Conservation (phyloP, 441 rosid species). For the Euphorbia celastroides region DNA sequence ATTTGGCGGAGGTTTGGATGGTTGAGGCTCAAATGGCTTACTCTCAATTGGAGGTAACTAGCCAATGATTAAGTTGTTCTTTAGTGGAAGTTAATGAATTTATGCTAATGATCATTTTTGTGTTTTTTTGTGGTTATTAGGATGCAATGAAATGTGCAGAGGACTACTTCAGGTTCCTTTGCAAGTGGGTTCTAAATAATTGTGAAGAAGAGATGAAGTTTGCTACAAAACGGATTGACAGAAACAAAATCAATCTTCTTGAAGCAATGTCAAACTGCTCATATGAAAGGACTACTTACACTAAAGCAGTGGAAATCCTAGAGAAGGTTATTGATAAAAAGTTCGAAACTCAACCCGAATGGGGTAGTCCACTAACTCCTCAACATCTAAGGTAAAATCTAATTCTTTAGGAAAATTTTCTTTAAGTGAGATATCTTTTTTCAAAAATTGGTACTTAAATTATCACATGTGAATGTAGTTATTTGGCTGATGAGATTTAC, state of each 20-base stretch:
- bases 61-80: neutral
- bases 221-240: conserved; percentile 52
- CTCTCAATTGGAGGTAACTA: conserved; percentile 62
- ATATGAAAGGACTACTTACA: conserved; percentile 47
- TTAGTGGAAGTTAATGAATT: neutral
- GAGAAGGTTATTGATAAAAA: too few species aligned
- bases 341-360: too few species aligned
- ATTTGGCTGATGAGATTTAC: conserved; percentile 65
- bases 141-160: conserved; percentile 76
- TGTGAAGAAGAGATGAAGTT: conserved; percentile 64
- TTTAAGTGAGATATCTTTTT: neutral
- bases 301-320: conserved; percentile 50
- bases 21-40: conserved; percentile 81
- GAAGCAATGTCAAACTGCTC: conserved; percentile 37
- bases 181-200: conserved; percentile 65
- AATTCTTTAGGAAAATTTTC: neutral
- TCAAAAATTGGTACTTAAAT: neutral
- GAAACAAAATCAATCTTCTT: conserved; percentile 41
- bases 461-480: conserved; percentile 30
- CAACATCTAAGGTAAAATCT: conserved; percentile 74
- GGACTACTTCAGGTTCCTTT: conserved; percentile 62
- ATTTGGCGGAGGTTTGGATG: conserved; percentile 74
- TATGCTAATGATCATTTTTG: neutral
- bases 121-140: conserved; percentile 33
- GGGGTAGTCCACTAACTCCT: conserved; percentile 56